Evolutionary conservation across 768 basidiomycete genomes (phyloP), one percentile per base, ranked within the genome.

Genomic region (Crepidotus variabilis): DNA sequence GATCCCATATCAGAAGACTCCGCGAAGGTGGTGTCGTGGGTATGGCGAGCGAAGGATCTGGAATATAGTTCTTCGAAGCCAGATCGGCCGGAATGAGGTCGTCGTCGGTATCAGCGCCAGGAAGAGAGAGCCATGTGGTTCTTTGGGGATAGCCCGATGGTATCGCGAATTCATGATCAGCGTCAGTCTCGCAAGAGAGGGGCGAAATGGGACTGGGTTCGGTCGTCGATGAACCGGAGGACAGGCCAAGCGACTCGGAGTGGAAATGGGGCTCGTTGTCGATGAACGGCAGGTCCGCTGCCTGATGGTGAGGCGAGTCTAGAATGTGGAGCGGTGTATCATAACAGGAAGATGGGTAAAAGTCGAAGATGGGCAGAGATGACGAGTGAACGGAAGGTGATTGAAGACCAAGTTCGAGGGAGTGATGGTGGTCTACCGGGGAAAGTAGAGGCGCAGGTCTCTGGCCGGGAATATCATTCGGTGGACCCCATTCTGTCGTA

Each of bases 1-100:
- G 50, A 51, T 56, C 76, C 58, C 78, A 73, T 36, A 82, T 70
- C 10, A 82, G 66, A 8, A 80, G 71, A 23, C 68, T 65, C 2
- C 61, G 52, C 35, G 49, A 56, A 28, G 54, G 57, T 22, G 54
- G 65, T 36, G 59, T 53, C 46, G 56, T 57, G 50, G 55, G 58
- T 32, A 62, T 32, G 1, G 58, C 50, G 2, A 57, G 57, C n/a
- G 57, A 56, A 10, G 67, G 61, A 24, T 65, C 63, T 9, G 60
- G 60, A 22, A 60, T 60, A 9, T 61, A 65, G 50, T 60, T 66
- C 56, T 63, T 65, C 14, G 65, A 59, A 4, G 64, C 67, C 45
- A 67, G 60, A 13, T 68, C 67, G 1, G 51, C 50, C 0, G 66
- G 66, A 47, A 70, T 65, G n/a, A 71, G 61, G 43, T 71, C 65